Conservation (phyloP, 2,329 filamentous ascomycete genomes). For the Cercospora sojina region DNA sequence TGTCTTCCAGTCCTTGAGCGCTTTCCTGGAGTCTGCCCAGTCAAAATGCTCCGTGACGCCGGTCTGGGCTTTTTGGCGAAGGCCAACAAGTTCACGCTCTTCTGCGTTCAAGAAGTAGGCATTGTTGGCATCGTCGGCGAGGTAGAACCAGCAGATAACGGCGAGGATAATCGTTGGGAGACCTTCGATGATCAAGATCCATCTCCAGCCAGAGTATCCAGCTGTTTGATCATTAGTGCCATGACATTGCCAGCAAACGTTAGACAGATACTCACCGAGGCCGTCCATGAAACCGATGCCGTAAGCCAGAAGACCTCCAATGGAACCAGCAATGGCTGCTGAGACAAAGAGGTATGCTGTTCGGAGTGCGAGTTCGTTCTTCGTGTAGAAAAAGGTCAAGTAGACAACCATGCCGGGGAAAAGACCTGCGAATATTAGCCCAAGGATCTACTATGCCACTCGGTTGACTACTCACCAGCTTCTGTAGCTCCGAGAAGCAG, state of each 20-base stretch:
- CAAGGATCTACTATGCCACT: neutral
- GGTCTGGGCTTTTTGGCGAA: constrained; percentile 52
- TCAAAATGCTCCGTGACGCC: constrained; percentile 53
- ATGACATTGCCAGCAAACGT: constrained; percentile 23
- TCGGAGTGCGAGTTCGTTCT: constrained; percentile 44
- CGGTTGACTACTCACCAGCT: constrained; percentile 11
- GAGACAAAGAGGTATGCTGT: constrained; percentile 50
- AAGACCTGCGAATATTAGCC: constrained; percentile 13
- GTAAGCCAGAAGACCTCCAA: constrained; percentile 39
- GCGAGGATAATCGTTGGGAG: constrained; percentile 40
- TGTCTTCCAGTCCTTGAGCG: constrained; percentile 73
- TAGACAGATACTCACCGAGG: constrained; percentile 49
- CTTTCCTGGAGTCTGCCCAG: constrained; percentile 63
- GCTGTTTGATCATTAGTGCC: constrained; percentile 52
- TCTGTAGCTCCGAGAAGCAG: constrained; percentile 22
- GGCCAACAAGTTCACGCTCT: constrained; percentile 59
- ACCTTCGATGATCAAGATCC: constrained; percentile 57
- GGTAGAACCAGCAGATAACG: constrained; percentile 40
- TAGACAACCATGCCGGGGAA: constrained; percentile 34
- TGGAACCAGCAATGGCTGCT: constrained; percentile 49
- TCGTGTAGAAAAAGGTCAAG: constrained; percentile 49
- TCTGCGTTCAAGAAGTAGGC: constrained; percentile 60
- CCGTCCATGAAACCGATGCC: constrained; percentile 72
- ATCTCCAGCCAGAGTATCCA: constrained; percentile 59
- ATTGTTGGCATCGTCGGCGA: constrained; percentile 66